Conservation (phyloP, 2,329 filamentous ascomycete species). For the Fusarium scirpi region DNA sequence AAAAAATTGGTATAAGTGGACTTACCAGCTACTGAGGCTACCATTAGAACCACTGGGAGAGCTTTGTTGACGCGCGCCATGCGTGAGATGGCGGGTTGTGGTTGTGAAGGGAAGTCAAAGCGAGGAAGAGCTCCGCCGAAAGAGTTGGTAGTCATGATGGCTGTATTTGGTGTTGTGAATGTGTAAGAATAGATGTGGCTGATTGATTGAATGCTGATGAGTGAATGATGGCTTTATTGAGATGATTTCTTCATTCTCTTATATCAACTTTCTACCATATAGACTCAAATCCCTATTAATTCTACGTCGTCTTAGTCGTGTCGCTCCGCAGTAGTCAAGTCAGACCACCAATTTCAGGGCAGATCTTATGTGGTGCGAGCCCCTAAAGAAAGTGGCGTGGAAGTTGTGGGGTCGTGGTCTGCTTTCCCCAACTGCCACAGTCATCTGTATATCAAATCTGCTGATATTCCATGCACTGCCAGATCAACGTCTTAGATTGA, state of each 20-base stretch:
- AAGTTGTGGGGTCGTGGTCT: constrained; percentile 2
- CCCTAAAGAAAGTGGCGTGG: constrained; percentile 31
- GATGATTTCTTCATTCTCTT: constrained; percentile 21
- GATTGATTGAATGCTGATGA: constrained; percentile 1
- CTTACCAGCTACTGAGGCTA: constrained; percentile 27
- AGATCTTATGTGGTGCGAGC: constrained; percentile 3
- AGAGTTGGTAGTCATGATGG: constrained; percentile 40
- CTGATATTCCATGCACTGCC: constrained; percentile 1
- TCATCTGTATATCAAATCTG: constrained; percentile 2
- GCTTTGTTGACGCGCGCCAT: constrained; percentile 35
- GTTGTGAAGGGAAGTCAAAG: constrained; percentile 34
- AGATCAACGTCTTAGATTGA: neutral
- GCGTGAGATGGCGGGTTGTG: constrained; percentile 23
- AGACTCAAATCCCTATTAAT: constrained; percentile 4
- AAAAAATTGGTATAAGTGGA: accelerated
- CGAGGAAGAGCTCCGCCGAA: constrained; percentile 40
- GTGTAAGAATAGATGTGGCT: neutral
- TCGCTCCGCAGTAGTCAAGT: constrained; percentile 5
- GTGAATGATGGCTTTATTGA: neutral
- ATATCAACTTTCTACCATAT: constrained; percentile 11
- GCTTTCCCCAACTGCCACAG: neutral
- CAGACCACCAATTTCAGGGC: constrained; percentile 24
- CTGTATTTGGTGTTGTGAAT: neutral
- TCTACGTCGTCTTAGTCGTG: neutral
- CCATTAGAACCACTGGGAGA: constrained; percentile 25